These are phyloP conservation scores for Phytophthora boehmeriae DNA, from an alignment of 352 stramenopile species.

Conservation along the genomic window DNA sequence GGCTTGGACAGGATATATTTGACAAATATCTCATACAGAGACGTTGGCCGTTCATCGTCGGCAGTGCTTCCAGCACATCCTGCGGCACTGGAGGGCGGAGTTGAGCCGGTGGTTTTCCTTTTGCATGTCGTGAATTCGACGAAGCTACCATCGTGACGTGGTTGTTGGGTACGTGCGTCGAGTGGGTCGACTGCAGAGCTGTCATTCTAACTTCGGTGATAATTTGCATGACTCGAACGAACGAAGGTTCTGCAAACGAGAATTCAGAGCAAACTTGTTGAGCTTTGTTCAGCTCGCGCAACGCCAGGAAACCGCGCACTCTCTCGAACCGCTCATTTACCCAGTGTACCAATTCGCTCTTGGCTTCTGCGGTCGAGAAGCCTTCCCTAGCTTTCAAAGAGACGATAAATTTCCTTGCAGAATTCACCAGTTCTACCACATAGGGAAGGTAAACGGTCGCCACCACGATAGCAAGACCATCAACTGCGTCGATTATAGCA, in stretches of 20 bases:
- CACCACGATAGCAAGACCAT: slow-evolving; percentile 7
- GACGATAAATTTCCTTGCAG: slow-evolving; percentile 8
- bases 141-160: neutral
- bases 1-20: slow-evolving; percentile 13
- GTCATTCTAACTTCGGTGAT: slow-evolving; percentile 5
- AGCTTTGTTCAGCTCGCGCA: neutral
- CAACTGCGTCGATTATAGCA: slow-evolving; percentile 10
- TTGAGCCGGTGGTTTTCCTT: slow-evolving; percentile 1
- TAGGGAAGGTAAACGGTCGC: neutral
- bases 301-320: slow-evolving; percentile 1
- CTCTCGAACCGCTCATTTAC: slow-evolving; percentile 14
- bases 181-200: neutral
- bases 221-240: slow-evolving; percentile 4
- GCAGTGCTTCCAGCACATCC: slow-evolving; percentile 4
- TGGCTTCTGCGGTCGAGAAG: slow-evolving; percentile 1
- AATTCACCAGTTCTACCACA: neutral
- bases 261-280: slow-evolving; percentile 8
- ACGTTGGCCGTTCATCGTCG: slow-evolving; percentile 13
- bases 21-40: slow-evolving; percentile 17
- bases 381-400: slow-evolving; percentile 2
- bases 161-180: neutral
- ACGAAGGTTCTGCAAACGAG: slow-evolving; percentile 11
- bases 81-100: slow-evolving; percentile 3
- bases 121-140: neutral
- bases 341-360: slow-evolving; percentile 6